Percentiles rank a stretch among this genome's conserved stretches.
Evolutionary conservation across 2,329 filamentous ascomycete genomes (phyloP).

Genomic region (Chaetomium olivaceum): DNA sequence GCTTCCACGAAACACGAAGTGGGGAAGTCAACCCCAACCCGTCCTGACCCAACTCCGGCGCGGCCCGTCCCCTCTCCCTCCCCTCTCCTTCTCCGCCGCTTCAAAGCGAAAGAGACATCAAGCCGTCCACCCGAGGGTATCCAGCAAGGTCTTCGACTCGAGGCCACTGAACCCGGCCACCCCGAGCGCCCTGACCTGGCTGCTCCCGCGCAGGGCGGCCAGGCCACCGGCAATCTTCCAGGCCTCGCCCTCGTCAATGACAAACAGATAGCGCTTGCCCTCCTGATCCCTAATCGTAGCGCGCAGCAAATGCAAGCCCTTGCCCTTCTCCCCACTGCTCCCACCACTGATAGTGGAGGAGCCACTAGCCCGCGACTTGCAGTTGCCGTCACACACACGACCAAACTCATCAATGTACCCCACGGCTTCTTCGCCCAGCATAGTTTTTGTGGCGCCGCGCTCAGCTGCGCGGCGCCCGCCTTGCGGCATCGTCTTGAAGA

Average conservation of each 20-base stretch:
- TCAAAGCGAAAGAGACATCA: background rate
- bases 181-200: slow-evolving; percentile 60
- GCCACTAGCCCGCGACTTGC: slow-evolving; percentile 37
- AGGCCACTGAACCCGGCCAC: slow-evolving; percentile 56
- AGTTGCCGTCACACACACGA: slow-evolving; percentile 51
- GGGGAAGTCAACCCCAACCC: background rate
- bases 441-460: slow-evolving; percentile 51
- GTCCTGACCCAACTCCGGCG: background rate
- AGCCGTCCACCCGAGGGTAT: slow-evolving; percentile 57
- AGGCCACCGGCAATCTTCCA: slow-evolving; percentile 68
- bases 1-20: background rate
- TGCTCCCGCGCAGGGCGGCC: slow-evolving; percentile 60
- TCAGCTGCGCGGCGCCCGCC: slow-evolving; percentile 48
- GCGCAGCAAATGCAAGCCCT: slow-evolving; percentile 62
- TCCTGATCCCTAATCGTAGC: slow-evolving; percentile 67
- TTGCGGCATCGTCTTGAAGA: slow-evolving; percentile 50
- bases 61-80: background rate
- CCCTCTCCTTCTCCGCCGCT: background rate
- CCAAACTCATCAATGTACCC: slow-evolving; percentile 63
- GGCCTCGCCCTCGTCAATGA: slow-evolving; percentile 63
- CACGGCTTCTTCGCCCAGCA: slow-evolving; percentile 66
- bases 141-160: slow-evolving; percentile 58
- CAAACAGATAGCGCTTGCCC: slow-evolving; percentile 65
- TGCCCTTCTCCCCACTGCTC: slow-evolving; percentile 43
- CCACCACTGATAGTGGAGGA: slow-evolving; percentile 38